These are phyloP conservation scores for Coffea canephora DNA, from an alignment of 257 asterid species.

Conservation along the genomic window DNA sequence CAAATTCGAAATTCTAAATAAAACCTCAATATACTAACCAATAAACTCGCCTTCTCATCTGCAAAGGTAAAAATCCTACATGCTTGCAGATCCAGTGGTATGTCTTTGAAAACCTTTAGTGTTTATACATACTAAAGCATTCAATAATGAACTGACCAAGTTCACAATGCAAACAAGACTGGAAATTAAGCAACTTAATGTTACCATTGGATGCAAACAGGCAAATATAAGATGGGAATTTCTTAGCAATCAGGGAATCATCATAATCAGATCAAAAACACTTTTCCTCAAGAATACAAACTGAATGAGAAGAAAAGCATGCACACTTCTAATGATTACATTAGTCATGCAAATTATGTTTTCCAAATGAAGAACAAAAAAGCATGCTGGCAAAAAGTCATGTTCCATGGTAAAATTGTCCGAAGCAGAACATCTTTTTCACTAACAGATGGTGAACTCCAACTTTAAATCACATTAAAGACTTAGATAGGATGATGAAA, in stretches of 20 bases:
- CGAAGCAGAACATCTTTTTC: neutral
- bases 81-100: neutral
- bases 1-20: neutral
- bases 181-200: neutral
- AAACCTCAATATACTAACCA: neutral
- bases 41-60: neutral
- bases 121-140: neutral
- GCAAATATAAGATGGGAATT: neutral
- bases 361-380: neutral
- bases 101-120: neutral
- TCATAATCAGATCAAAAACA: neutral
- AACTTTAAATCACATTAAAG: neutral
- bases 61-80: neutral
- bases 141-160: neutral
- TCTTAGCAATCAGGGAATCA: neutral
- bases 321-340: neutral
- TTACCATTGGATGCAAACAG: neutral
- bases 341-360: neutral
- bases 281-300: neutral
- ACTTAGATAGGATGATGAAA: neutral
- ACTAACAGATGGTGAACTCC: no score
- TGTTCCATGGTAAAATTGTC: neutral
- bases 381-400: neutral
- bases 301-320: neutral
- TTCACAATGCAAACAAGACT: neutral